A percentile compares a stretch with the other conserved stretches of the same genome.
phyloP scores from a whole-genome alignment of 495 filamentous ascomycete species.

The Penicillium steckii region DNA sequence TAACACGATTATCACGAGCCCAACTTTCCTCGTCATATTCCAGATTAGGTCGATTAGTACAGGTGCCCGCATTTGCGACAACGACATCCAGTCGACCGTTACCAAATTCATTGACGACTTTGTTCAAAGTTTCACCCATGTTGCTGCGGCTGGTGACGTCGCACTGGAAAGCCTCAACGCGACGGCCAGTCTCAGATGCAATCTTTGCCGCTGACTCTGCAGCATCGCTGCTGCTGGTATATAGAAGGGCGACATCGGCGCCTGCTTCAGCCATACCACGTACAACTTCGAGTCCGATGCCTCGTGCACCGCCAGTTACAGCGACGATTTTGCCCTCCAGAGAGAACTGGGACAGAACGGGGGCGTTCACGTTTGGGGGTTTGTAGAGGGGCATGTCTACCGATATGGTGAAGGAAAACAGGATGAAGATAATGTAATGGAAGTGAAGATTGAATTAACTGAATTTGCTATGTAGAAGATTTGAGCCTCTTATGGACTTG shows the following conservation, averaged over 20 bases:
- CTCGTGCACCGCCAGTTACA: slow-evolving; percentile 59
- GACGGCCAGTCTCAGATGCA: slow-evolving; percentile 62
- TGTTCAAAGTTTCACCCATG: slow-evolving; percentile 50
- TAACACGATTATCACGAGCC: slow-evolving; percentile 26
- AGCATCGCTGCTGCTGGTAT: slow-evolving; percentile 68
- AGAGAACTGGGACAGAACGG: slow-evolving; percentile 33
- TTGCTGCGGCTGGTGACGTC: slow-evolving; percentile 55
- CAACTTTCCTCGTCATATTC: slow-evolving; percentile 20
- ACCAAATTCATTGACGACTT: slow-evolving; percentile 61
- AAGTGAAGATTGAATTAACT: not conserved
- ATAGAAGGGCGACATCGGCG: slow-evolving; percentile 73
- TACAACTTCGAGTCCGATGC: slow-evolving; percentile 70
- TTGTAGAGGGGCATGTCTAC: slow-evolving; percentile 17
- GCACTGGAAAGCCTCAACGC: slow-evolving; percentile 60
- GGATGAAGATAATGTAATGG: not conserved
- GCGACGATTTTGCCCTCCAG: slow-evolving; percentile 14
- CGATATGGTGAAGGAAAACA: too few relatives aligned
- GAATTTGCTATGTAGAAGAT: not conserved
- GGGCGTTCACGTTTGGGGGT: slow-evolving; percentile 6
- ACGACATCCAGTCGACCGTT: slow-evolving; percentile 42
- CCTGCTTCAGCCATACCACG: slow-evolving; percentile 70
- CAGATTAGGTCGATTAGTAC: slow-evolving; percentile 27
- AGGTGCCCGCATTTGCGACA: slow-evolving; percentile 66
- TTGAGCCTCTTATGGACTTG: not conserved
- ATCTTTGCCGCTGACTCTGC: slow-evolving; percentile 61